phyloP scores from a whole-genome alignment of 2,329 filamentous ascomycete genomes.

The Hypoxylon sp. region DNA sequence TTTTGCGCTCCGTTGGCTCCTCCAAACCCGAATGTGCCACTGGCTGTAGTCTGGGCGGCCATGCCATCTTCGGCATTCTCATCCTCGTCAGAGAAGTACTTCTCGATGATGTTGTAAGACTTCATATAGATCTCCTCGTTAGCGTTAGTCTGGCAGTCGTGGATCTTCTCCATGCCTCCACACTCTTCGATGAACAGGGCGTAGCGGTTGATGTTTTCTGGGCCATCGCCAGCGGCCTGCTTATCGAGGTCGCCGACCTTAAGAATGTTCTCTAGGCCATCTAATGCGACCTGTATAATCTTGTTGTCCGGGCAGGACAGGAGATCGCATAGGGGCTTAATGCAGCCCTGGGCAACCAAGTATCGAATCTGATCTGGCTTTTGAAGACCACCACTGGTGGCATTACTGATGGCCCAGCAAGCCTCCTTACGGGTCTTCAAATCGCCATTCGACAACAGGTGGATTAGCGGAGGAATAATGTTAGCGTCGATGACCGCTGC shows the following conservation, averaged over 20 bases:
- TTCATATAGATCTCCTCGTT: slow-evolving; percentile 99
- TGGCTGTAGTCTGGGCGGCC: slow-evolving; percentile 74
- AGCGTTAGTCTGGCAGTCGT: slow-evolving; percentile 99
- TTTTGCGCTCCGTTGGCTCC: slow-evolving; percentile 73
- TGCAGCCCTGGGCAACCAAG: slow-evolving; percentile 91
- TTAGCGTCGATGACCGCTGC: slow-evolving; percentile 96
- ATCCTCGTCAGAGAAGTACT: slow-evolving; percentile 99
- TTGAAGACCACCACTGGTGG: slow-evolving; percentile 94
- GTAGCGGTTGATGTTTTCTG: slow-evolving; percentile 91
- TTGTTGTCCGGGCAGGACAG: slow-evolving; percentile 98
- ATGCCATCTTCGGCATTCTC: slow-evolving; percentile 86
- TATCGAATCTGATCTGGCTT: slow-evolving; percentile 99
- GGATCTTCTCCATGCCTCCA: slow-evolving; percentile 99
- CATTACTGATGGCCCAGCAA: slow-evolving; percentile 99
- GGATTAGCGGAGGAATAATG: slow-evolving; percentile 95
- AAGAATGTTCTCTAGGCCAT: slow-evolving; percentile 98
- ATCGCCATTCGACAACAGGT: slow-evolving; percentile 94
- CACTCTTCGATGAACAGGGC: slow-evolving; percentile 99
- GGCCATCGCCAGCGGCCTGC: slow-evolving; percentile 78
- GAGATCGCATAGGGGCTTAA: slow-evolving; percentile 95
- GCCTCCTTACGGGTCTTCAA: slow-evolving; percentile 99
- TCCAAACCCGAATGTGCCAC: slow-evolving; percentile 83
- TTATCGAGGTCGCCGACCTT: slow-evolving; percentile 99
- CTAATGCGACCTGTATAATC: slow-evolving; percentile 98
- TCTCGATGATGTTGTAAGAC: slow-evolving; percentile 99